These are phyloP conservation scores for Coprinopsis marcescibilis DNA, from an alignment of 768 basidiomycete genomes.

Conservation along the genomic window DNA sequence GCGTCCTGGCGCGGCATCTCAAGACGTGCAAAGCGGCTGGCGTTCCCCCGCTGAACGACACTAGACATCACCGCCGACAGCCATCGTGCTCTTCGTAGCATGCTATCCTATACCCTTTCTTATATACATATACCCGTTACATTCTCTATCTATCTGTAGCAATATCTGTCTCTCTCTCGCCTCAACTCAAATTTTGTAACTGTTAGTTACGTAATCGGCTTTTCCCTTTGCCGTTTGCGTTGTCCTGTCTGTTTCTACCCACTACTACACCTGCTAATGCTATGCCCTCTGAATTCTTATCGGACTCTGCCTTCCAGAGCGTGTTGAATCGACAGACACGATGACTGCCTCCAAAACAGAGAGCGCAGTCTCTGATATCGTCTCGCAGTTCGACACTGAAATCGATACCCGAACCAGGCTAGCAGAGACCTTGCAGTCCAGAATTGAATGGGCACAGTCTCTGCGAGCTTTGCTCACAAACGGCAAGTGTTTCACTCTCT, in stretches of 20 bases:
- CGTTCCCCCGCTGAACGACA: too few species aligned
- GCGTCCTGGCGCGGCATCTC: conserved; percentile 12
- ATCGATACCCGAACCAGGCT: conserved; percentile 39
- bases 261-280: not conserved
- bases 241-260: not conserved
- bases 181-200: not conserved
- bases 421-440: conserved; percentile 33
- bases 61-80: too few species aligned
- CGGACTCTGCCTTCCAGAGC: too few species aligned
- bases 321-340: too few species aligned
- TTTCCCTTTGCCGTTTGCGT: not conserved
- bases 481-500: conserved; percentile 16
- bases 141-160: too few species aligned
- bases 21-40: conserved; percentile 11
- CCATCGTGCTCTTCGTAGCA: too few species aligned
- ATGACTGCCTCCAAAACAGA: too few species aligned
- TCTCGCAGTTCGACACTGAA: conserved; percentile 41
- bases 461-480: conserved; percentile 33
- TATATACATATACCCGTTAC: too few species aligned
- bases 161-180: not conserved
- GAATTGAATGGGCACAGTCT: conserved; percentile 44
- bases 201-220: not conserved
- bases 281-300: not conserved
- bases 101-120: too few species aligned
- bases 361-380: conserved; percentile 17